Base-by-base conservation (phyloP, 768 basidiomycete genomes). In the Brasilioporus rufonigricans region DNA sequence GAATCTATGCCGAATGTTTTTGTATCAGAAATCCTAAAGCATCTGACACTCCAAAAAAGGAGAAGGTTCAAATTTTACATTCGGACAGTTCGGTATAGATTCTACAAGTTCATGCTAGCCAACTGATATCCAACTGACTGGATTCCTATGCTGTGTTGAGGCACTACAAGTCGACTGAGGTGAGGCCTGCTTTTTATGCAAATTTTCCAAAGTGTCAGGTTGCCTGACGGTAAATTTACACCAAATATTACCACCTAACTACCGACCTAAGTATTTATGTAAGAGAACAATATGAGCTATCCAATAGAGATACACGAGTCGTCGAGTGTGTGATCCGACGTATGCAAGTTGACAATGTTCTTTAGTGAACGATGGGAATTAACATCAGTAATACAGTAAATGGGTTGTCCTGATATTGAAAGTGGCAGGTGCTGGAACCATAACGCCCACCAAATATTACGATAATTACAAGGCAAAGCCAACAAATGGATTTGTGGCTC, bases 401-500 rank as follows among this genome's bases (percentile, higher is more conserved):
- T 27, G 11, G 13, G 13, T 24, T 44, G 54, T 44, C 56, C 38
- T 41, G 9, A 12, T 45, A 27, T 47, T 13, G n/a, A 39, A 13
- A 45, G 16, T 13, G 39, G 51, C 35, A 39, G 18, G n/a, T 33
- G 8, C 5, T 21, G 27, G 32, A 47, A 50, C 33, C 27, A n/a
- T 35, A 33, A 52, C 7, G 38, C 29, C 16, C 24, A 18, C 19
- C 19, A 10, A 35, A 40, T 14, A 36, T 48, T 40, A 38, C 50
- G 32, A 45, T 19, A 29, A 53, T 63, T 65, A 76, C 41, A 75
- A 33, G 5, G 74, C 74, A 48, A 70, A 45, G 13, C 65, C 70
- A 8, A 64, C 48, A 57, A 84, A 84, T 2, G 84, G 82, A 68
- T 85, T 84, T 52, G 78, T 78, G 57, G 74, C 73, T 61, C 78